Base-by-base conservation (phyloP, 495 filamentous ascomycete genomes). In the Talaromyces proteolyticus region DNA sequence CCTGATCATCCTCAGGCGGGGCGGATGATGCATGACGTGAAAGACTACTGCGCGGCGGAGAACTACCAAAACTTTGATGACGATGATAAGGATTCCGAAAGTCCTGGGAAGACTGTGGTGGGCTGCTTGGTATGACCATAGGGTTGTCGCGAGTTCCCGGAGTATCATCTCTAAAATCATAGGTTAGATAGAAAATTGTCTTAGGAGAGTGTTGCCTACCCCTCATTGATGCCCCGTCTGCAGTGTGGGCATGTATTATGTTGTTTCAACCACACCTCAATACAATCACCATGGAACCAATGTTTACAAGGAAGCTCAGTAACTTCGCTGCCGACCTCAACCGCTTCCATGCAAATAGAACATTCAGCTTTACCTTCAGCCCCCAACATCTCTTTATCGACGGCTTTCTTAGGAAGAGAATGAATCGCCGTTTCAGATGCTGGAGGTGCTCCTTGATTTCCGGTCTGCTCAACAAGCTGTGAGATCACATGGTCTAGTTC, bases 221-320 rank as follows among this genome's bases (percentile, higher is more conserved):
- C 25, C 20, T 54, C 57, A 54, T 81, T 80, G 53, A 96, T 91
- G 26, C 87, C 74, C 56, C 83, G 79, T 34, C 91, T 77, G 61
- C 91, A 96, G 50, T 93, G 88, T 3, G 91, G 91, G 59, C 91
- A 96, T 2, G 90, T 95, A 53, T 95, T 87, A 60, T 95, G 89
- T 61, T 93, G 86, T 57, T 76, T 80, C 24, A 96, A 65, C 91
- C 91, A 96, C 44, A 84, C 70, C 21, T 76, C 73, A 36, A 91
- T 84, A 57, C 91, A 95, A 12, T 77, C 68, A 43, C 77, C 82
- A 60, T 95, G 89, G 63, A 95, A 98, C 87, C 89, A 95, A 59
- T 98, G 93, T 3, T 75, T 84, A 68, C 93, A 98, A 2, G 91
- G 91, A 22, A 98, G 66, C 20, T 85, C 75, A 0, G 84, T 81